Percentiles rank a stretch among this genome's conserved stretches.
These are phyloP conservation scores for Theobroma cacao DNA, from an alignment of 345 rosid genomes.

Conservation along the genomic window DNA sequence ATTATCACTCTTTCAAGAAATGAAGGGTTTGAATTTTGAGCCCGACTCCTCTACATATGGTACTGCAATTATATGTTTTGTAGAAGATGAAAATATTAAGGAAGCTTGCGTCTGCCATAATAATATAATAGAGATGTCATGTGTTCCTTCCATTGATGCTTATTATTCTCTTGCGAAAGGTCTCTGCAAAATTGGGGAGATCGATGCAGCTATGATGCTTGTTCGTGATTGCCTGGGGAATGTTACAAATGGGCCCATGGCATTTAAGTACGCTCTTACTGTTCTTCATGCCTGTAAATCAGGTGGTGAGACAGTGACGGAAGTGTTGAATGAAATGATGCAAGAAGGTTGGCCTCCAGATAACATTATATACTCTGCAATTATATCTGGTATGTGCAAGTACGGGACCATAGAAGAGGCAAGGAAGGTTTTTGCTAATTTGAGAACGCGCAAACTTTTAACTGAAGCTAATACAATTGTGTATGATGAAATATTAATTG, in stretches of 20 bases:
- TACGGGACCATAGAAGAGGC: constrained; percentile 76
- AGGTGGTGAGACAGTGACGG: constrained; percentile 55
- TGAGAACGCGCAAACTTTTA: constrained; percentile 49
- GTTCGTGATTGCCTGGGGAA: constrained; percentile 82
- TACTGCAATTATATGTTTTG: constrained; percentile 51
- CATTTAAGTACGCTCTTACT: constrained; percentile 66
- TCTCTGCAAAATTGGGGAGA: constrained; percentile 77
- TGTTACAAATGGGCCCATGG: constrained; percentile 66
- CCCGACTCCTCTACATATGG: constrained; percentile 60
- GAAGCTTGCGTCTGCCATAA: constrained; percentile 74
- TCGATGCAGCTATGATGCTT: constrained; percentile 76
- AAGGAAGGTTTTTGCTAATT: constrained; percentile 58
- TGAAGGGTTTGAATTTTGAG: constrained; percentile 41
- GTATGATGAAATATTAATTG: constrained; percentile 73
- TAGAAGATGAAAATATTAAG: constrained; percentile 47
- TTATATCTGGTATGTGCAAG: constrained; percentile 74
- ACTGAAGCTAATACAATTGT: constrained; percentile 67
- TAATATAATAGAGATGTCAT: constrained; percentile 65
- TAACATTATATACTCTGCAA: constrained; percentile 60
- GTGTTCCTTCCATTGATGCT: constrained; percentile 64
- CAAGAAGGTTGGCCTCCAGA: constrained; percentile 54
- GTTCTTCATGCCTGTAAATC: constrained; percentile 61
- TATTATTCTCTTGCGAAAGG: constrained; percentile 67
- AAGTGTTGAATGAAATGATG: constrained; percentile 74
- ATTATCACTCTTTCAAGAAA: constrained; percentile 55